phyloP scores from a whole-genome alignment of 2,329 filamentous ascomycete genomes.

The Trichophyton equinum region DNA sequence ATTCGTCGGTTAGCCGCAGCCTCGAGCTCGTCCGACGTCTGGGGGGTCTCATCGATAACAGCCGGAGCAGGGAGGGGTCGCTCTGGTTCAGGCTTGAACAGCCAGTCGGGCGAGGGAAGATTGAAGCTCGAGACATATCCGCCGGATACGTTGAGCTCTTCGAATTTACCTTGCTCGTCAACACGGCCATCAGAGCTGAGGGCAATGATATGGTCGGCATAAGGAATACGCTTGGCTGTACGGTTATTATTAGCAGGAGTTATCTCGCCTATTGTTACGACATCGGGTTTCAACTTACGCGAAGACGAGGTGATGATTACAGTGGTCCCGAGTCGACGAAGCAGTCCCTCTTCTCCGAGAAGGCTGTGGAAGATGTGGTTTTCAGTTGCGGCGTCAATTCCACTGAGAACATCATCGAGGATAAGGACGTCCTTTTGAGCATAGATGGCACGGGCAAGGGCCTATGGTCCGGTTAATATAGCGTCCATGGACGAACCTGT shows the following conservation, averaged over 20 bases:
- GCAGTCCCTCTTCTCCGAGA: conserved; percentile 35
- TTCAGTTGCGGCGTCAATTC: conserved; percentile 39
- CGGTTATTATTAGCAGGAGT: conserved; percentile 8
- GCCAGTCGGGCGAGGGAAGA: conserved; percentile 23
- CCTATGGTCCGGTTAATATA: conserved; percentile 14
- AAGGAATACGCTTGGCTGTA: conserved; percentile 29
- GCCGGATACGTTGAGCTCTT: conserved; percentile 23
- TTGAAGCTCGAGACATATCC: conserved; percentile 33
- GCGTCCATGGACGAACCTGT: not conserved
- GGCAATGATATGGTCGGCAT: conserved; percentile 32
- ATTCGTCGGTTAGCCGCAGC: conserved; percentile 21
- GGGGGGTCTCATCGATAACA: not conserved
- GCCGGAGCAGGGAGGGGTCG: conserved; percentile 1
- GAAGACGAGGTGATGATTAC: conserved; percentile 31
- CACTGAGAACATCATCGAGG: conserved; percentile 42
- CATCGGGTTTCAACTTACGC: conserved; percentile 13
- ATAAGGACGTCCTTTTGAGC: conserved; percentile 37
- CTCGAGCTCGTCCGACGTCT: conserved; percentile 15
- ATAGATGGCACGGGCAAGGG: conserved; percentile 43
- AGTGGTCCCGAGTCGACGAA: conserved; percentile 30
- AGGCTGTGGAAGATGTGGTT: conserved; percentile 38
- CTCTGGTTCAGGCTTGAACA: conserved; percentile 11
- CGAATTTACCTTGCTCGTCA: conserved; percentile 32
- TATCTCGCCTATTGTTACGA: not conserved
- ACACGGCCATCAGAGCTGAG: conserved; percentile 29